Percentiles rank a stretch among this genome's conserved stretches.
Conservation (phyloP, 441 rosid species). For the Eugenia klotzschiana region DNA sequence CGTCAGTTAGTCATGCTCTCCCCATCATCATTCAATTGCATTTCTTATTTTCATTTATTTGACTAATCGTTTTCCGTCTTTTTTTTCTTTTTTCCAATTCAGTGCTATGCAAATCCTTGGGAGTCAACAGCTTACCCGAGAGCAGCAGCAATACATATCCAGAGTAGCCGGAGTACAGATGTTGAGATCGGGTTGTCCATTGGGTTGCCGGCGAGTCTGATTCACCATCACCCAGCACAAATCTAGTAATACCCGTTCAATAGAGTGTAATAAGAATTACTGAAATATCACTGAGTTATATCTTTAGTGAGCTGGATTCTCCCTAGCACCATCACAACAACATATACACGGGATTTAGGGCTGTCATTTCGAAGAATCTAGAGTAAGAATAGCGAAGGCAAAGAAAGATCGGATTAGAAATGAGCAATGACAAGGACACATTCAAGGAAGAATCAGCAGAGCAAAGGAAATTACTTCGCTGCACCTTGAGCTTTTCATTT, state of each 20-base stretch:
- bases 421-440: neutral
- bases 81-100: neutral
- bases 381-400: neutral
- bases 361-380: neutral
- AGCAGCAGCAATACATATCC: neutral
- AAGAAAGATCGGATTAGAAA: neutral
- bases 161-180: neutral
- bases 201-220: neutral
- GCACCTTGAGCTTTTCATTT: neutral
- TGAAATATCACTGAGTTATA: no score
- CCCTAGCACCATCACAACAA: neutral
- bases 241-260: no score
- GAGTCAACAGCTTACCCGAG: neutral
- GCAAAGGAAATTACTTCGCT: neutral
- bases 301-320: neutral
- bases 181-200: neutral
- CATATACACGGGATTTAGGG: neutral
- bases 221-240: no score
- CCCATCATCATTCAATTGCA: neutral
- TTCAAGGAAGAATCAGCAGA: neutral
- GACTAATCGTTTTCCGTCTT: neutral
- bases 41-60: neutral
- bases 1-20: neutral
- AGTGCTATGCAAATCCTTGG: neutral
- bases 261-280: no score